Evolutionary conservation across 441 rosid species (phyloP).

Genomic region (Aleurites moluccanus): DNA sequence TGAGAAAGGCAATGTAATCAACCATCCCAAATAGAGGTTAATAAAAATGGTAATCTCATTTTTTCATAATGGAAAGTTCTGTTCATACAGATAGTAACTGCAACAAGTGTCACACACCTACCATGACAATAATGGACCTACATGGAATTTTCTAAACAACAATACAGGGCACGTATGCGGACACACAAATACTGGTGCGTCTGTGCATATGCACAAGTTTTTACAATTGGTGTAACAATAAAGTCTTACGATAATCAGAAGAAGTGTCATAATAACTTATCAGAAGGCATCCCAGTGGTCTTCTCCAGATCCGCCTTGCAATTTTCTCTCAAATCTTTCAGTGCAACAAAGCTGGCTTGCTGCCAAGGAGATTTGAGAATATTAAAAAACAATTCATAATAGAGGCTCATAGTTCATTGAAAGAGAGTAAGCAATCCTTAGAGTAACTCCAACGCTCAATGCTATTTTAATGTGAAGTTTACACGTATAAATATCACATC

Average conservation of each 20-base stretch:
- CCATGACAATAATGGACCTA: conserved; percentile 1
- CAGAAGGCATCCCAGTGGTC: conserved; percentile 44
- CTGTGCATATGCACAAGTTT: conserved; percentile 19
- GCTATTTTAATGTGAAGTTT: too few species aligned
- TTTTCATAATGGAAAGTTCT: neutral
- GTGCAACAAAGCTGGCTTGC: conserved; percentile 53
- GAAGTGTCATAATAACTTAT: conserved; percentile 31
- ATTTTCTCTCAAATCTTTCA: conserved; percentile 72
- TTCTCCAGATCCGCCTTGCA: conserved; percentile 74
- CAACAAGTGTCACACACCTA: neutral
- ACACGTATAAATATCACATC: too few species aligned
- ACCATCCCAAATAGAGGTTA: neutral
- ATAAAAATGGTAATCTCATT: neutral
- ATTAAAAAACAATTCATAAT: neutral
- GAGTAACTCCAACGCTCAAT: too few species aligned
- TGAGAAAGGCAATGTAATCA: conserved; percentile 5
- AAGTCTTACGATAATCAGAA: conserved; percentile 23
- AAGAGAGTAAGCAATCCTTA: neutral
- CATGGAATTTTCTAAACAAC: conserved; percentile 8
- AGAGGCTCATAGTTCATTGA: neutral
- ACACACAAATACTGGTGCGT: conserved; percentile 10
- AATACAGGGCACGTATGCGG: conserved; percentile 4
- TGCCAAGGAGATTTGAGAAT: conserved; percentile 36
- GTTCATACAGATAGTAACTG: neutral
- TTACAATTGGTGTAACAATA: conserved; percentile 19